phyloP scores from a whole-genome alignment of 2,329 filamentous ascomycete genomes.

The Pseudogymnoascus sp. region DNA sequence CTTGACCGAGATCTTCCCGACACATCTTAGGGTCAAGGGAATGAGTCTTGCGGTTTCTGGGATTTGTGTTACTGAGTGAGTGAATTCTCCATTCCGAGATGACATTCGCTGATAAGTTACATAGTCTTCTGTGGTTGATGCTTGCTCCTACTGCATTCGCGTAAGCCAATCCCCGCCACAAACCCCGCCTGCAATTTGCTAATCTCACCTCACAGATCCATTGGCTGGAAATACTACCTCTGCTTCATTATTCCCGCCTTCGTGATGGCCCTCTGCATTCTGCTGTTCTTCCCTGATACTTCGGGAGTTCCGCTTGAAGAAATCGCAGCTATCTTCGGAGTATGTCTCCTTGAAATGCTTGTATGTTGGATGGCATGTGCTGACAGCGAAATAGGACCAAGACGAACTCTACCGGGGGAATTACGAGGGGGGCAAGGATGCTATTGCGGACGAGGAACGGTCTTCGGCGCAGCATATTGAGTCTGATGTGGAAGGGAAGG shows the following conservation, averaged over 20 bases:
- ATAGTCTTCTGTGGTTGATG: slow-evolving; percentile 11
- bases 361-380: too few species aligned
- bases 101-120: neutral
- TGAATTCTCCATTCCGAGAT: slow-evolving; percentile 5
- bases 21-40: slow-evolving; percentile 13
- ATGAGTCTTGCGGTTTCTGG: neutral
- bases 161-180: too few species aligned
- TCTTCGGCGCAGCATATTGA: too few species aligned
- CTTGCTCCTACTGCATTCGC: neutral
- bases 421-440: too few species aligned
- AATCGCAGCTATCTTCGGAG: slow-evolving; percentile 12
- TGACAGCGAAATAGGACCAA: too few species aligned
- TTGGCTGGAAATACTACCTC: neutral
- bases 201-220: neutral
- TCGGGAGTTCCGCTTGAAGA: slow-evolving; percentile 12
- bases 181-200: too few species aligned
- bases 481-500: too few species aligned
- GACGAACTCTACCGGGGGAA: too few species aligned
- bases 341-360: too few species aligned
- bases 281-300: neutral
- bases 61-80: too few species aligned
- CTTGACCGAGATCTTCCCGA: slow-evolving; percentile 11
- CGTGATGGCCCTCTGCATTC: neutral
- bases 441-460: too few species aligned
- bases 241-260: slow-evolving; percentile 1